Base-by-base conservation (phyloP, 768 basidiomycete genomes). In the Boletus rufocinnamomeus region DNA sequence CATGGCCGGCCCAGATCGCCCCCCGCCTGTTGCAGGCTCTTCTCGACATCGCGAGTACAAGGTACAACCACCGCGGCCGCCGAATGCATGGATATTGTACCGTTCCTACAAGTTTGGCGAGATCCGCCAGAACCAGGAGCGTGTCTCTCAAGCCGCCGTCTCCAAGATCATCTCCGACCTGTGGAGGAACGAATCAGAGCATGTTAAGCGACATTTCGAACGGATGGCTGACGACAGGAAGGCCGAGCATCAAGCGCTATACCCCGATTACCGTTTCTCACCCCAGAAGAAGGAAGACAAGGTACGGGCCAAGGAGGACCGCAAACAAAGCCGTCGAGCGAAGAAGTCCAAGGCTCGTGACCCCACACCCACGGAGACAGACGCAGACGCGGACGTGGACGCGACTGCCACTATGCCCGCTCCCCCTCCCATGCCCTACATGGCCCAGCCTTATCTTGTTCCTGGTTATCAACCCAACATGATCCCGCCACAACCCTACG, bases 61-160 rank as follows among this genome's bases (percentile, higher is more conserved):
- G 50, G 59, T 73, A 19, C 72, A 78, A 55, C 77, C 80, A 6
- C 86, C 87, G 11, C 81, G 91, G 0, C 91, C 91, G 4, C 84
- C 86, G 11, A 93, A 93, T 68, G 85, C 91, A 0, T 93, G 89
- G 89, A 93, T 93, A 58, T 62, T 93, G 17, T 93, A 89, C 72
- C 84, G 91, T 43, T 83, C 87, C 3, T 80, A 84, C 60, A 84
- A 81, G 66, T 75, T 83, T 44, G 73, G 1, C 1, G 0, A 6
- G 23, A 40, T 67, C 23, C 58, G 58, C 30, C 71, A 58, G 69
- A 75, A 13, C 69, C 57, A 62, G 37, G 61, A 74, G 58, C 60
- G 79, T 40, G 52, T 75, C 7, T 72, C 82, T 7, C 90, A 91
- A 68, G 82, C 84, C 5, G 79, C 81, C 19, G 80, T 91, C 50